Evolutionary conservation across 1,284 basidiomycete genomes (phyloP).

Genomic region (Melampsora abietis-canadensis): DNA sequence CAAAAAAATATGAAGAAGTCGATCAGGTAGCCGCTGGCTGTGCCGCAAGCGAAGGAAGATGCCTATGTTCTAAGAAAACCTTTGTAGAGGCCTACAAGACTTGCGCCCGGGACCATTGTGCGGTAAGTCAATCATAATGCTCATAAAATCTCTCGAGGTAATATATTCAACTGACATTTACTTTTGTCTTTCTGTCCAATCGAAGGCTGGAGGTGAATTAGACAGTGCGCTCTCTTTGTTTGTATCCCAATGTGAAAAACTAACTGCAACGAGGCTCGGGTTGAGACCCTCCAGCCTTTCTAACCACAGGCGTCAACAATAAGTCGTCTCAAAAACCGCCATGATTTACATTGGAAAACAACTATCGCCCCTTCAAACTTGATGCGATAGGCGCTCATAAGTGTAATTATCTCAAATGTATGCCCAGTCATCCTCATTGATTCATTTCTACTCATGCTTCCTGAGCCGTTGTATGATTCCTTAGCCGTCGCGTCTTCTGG

Average conservation of each 20-base stretch:
- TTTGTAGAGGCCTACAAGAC: constrained; percentile 7
- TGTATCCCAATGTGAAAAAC: not conserved
- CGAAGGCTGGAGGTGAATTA: not conserved
- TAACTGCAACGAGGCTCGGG: not conserved
- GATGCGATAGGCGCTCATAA: too few relatives aligned
- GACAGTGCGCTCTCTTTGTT: not conserved
- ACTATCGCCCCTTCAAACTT: too few relatives aligned
- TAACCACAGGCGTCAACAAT: too few relatives aligned
- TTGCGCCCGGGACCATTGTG: not conserved
- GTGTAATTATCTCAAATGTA: too few relatives aligned
- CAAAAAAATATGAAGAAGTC: constrained; percentile 2
- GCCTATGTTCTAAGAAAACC: constrained; percentile 1
- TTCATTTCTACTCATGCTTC: too few relatives aligned
- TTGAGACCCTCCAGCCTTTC: too few relatives aligned
- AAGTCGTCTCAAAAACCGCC: too few relatives aligned
- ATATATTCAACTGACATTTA: too few relatives aligned
- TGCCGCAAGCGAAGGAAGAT: not conserved
- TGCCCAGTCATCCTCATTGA: too few relatives aligned
- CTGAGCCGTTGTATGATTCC: too few relatives aligned
- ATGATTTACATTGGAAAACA: too few relatives aligned
- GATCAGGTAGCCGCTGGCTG: not conserved
- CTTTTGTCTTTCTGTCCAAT: not conserved
- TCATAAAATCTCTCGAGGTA: not conserved
- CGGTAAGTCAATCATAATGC: not conserved
- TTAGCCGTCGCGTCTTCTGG: too few relatives aligned